A percentile compares a stretch with the other conserved stretches of the same genome.
phyloP scores from a whole-genome alignment of 2,329 filamentous ascomycete genomes.

The Aureobasidium namibiae region DNA sequence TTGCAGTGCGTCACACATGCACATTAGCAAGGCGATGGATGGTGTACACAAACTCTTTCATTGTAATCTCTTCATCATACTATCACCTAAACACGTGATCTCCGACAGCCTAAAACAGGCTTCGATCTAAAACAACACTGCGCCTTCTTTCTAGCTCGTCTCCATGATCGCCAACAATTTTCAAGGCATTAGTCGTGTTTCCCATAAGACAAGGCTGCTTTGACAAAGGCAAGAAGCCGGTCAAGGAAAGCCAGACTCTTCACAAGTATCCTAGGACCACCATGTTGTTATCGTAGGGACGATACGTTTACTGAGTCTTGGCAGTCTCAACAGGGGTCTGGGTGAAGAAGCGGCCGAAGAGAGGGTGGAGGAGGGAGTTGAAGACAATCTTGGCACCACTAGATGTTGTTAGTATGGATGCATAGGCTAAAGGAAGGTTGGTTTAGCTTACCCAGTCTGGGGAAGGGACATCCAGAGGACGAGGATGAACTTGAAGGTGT shows the following conservation, averaged over 20 bases:
- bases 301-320: conserved; percentile 23
- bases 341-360: conserved; percentile 84
- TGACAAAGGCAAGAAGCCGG: background rate
- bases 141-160: background rate
- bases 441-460: conserved; percentile 69
- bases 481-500: conserved; percentile 97
- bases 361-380: conserved; percentile 87
- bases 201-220: conserved; percentile 3
- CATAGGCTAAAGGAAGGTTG: conserved; percentile 11
- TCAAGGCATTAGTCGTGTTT: conserved; percentile 11
- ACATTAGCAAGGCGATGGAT: background rate
- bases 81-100: background rate
- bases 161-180: background rate
- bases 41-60: conserved; percentile 9
- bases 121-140: background rate
- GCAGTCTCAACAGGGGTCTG: conserved; percentile 60
- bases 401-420: conserved; percentile 18
- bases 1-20: background rate
- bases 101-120: background rate
- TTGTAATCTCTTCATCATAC: conserved; percentile 7
- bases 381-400: conserved; percentile 96
- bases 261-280: background rate
- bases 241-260: background rate
- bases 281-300: background rate
- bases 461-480: conserved; percentile 97